Evolutionary conservation across 2,329 filamentous ascomycete genomes (phyloP), one percentile per base, ranked within the genome.

Genomic region (Clarireedia monteithiana): DNA sequence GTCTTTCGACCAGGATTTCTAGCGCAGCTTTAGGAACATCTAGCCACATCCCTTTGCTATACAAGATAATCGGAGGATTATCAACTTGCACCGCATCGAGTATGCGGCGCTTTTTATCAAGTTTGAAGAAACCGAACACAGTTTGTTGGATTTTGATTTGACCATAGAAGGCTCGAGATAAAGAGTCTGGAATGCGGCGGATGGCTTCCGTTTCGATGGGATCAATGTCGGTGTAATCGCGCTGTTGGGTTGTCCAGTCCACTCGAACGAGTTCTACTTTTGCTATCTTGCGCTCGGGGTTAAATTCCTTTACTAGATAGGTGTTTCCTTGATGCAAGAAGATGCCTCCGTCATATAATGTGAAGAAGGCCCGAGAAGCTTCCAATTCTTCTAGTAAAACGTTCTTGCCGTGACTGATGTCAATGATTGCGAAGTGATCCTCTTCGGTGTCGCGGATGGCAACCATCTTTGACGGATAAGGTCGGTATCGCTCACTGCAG

Each of bases 111-210:
- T 84, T 86, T 67, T 86, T 87, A 71, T 97, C 91, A n/a, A 96
- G 76, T 69, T 97, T 97, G 79, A 96, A 97, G 75, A 94, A 99
- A 2, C 94, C 94, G 69, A 95, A 97, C 2, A 99, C 91, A 30
- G 89, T 86, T 62, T 92, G 87, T 61, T 86, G 83, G 66, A 97
- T 91, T 64, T 87, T 86, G 68, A 99, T 92, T 0, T 82, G 76
- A 38, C 94, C 94, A 68, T 89, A 91, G 72, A 89, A 97, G 1
- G 91, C 92, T 59, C 83, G 80, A 0, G 80, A 87, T 3, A 76
- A 71, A 0, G 83, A 86, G 0, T 74, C 75, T 0, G 71, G 62
- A 39, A 96, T 88, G 17, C 78, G 80, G 6, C 90, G 85, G 60
- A 95, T 91, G 2, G 86, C 85, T 73, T 97, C 90, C 0, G 90